phyloP scores from a whole-genome alignment of 441 rosid species.

The Viola pubescens region DNA sequence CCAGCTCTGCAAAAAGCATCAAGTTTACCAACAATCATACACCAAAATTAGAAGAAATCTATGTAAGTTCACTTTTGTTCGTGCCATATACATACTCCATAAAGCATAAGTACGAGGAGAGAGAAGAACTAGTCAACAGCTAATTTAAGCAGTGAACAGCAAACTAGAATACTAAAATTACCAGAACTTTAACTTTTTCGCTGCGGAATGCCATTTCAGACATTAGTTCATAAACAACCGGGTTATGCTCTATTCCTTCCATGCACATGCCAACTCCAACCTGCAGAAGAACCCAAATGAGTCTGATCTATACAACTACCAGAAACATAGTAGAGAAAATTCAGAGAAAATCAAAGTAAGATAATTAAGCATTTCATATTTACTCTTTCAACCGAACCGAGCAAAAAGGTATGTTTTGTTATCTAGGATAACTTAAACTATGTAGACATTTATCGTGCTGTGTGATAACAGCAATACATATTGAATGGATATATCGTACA shows the following conservation, averaged over 20 bases:
- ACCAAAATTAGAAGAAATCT: background rate
- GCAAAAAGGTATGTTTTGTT: no score
- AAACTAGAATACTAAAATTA: slow-evolving; percentile 25
- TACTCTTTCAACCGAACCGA: no score
- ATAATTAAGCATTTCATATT: no score
- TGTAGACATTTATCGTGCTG: no score
- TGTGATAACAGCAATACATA: no score
- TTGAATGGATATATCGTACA: no score
- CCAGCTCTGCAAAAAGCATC: slow-evolving; percentile 57
- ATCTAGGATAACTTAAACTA: no score
- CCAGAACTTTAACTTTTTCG: slow-evolving; percentile 62
- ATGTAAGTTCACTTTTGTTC: background rate
- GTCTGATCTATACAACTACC: background rate
- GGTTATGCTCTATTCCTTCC: slow-evolving; percentile 98
- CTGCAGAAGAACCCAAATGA: slow-evolving; percentile 25
- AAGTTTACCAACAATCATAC: slow-evolving; percentile 1
- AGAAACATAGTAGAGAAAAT: background rate
- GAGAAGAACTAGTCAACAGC: background rate
- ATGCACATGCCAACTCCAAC: slow-evolving; percentile 97
- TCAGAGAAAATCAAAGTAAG: background rate
- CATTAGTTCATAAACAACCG: slow-evolving; percentile 85
- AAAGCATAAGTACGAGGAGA: background rate
- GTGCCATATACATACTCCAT: background rate
- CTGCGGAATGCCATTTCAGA: slow-evolving; percentile 93
- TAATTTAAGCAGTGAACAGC: slow-evolving; percentile 7